Conservation (phyloP, 768 basidiomycete species). For the Rhodotorula taiwanensis region DNA sequence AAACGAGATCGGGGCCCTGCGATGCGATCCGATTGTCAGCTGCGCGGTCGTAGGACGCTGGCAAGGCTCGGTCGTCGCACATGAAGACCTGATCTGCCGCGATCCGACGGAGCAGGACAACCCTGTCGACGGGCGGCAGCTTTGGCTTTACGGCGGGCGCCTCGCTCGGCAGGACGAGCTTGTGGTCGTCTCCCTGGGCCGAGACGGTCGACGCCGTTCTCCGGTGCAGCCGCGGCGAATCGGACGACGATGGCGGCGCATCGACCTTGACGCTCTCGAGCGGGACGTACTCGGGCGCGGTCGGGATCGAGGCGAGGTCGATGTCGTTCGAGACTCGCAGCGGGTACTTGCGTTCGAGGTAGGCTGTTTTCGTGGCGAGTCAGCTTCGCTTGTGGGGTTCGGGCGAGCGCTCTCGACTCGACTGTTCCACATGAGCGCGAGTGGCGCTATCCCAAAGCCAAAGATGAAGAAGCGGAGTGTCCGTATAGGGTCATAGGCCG, state of each 20-base stretch:
- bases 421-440: constrained; percentile 5
- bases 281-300: not conserved
- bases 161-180: not conserved
- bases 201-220: not conserved
- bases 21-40: not conserved
- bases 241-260: not conserved
- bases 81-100: constrained; percentile 5
- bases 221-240: not conserved
- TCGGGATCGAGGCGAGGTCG: not conserved
- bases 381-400: too few species aligned
- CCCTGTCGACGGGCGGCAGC: not conserved
- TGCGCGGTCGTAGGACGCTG: not conserved
- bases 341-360: constrained; percentile 4
- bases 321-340: not conserved
- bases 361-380: too few species aligned
- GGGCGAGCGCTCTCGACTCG: too few species aligned
- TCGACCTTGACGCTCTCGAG: not conserved
- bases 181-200: not conserved
- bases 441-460: not conserved
- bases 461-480: not conserved
- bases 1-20: constrained; percentile 5
- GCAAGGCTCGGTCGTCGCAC: too few species aligned
- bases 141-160: not conserved
- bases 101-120: not conserved
- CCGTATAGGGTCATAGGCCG: not conserved